These are phyloP conservation scores for Peronospora tabacina DNA, from an alignment of 352 stramenopile genomes.

Conservation along the genomic window DNA sequence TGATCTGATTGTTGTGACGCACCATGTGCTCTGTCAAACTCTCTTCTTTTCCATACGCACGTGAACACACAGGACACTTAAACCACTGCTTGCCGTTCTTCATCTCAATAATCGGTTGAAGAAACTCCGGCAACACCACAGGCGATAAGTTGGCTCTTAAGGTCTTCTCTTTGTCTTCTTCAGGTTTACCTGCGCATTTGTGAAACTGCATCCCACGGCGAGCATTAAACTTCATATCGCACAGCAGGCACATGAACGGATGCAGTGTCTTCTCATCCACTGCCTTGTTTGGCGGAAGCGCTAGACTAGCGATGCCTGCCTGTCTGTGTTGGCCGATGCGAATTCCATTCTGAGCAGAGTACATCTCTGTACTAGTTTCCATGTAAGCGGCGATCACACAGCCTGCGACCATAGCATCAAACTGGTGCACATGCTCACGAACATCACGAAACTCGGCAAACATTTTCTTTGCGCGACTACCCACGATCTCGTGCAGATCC, in stretches of 20 bases:
- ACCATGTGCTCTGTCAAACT: conserved; percentile 68
- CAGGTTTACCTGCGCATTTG: conserved; percentile 56
- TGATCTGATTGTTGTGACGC: conserved; percentile 78
- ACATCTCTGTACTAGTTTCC: conserved; percentile 85
- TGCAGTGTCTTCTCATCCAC: conserved; percentile 86
- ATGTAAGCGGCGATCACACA: conserved; percentile 85
- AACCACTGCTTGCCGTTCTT: conserved; percentile 82
- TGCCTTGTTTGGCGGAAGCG: conserved; percentile 59
- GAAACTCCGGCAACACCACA: conserved; percentile 57
- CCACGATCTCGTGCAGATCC: conserved; percentile 92
- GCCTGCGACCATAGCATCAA: conserved; percentile 87
- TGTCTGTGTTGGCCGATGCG: conserved; percentile 58
- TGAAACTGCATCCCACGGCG: conserved; percentile 81
- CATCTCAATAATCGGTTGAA: conserved; percentile 63
- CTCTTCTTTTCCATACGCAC: conserved; percentile 76
- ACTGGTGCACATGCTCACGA: conserved; percentile 92
- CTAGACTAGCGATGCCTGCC: conserved; percentile 34
- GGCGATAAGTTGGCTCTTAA: conserved; percentile 38
- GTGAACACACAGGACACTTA: conserved; percentile 74
- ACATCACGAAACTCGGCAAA: conserved; percentile 96
- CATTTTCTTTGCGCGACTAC: conserved; percentile 91
- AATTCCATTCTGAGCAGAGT: conserved; percentile 68
- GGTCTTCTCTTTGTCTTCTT: conserved; percentile 28
- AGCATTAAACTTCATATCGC: conserved; percentile 84
- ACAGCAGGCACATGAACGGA: conserved; percentile 69